phyloP scores from a whole-genome alignment of 805 yeast genomes.

The Saccharomycopsis sp. region DNA sequence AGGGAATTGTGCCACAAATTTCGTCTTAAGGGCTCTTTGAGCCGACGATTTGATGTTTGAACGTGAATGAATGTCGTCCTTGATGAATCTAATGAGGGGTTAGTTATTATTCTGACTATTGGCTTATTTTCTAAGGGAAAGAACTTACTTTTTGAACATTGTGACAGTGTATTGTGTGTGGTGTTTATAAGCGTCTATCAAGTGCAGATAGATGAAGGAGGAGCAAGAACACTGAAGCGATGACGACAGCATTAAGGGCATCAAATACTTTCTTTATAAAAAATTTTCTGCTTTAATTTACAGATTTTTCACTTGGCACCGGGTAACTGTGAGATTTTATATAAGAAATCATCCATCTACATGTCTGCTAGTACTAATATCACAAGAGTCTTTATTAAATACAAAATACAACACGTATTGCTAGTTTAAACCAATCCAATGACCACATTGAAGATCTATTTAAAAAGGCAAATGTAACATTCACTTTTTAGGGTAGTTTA shows the following conservation, averaged over 20 bases:
- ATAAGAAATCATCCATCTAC: background rate
- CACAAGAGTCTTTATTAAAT: too few relatives aligned
- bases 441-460: constrained; percentile 17
- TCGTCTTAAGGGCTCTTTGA: constrained; percentile 80
- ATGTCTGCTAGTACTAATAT: too few relatives aligned
- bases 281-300: background rate
- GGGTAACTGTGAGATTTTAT: background rate
- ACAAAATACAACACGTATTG: too few relatives aligned
- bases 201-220: background rate
- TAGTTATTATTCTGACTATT: background rate
- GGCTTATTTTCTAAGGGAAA: background rate
- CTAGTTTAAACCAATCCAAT: constrained; percentile 6
- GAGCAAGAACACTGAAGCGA: background rate
- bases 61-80: constrained; percentile 83
- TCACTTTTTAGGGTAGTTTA: background rate
- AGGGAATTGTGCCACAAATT: constrained; percentile 68
- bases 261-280: background rate
- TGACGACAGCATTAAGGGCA: background rate
- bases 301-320: background rate
- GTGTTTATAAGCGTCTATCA: background rate
- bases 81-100: constrained; percentile 46
- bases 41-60: constrained; percentile 90
- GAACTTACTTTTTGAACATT: constrained; percentile 43
- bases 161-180: background rate
- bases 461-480: constrained; percentile 11